Base-by-base conservation (phyloP, 305 asterid species). In the Caryopteris hybrid region DNA sequence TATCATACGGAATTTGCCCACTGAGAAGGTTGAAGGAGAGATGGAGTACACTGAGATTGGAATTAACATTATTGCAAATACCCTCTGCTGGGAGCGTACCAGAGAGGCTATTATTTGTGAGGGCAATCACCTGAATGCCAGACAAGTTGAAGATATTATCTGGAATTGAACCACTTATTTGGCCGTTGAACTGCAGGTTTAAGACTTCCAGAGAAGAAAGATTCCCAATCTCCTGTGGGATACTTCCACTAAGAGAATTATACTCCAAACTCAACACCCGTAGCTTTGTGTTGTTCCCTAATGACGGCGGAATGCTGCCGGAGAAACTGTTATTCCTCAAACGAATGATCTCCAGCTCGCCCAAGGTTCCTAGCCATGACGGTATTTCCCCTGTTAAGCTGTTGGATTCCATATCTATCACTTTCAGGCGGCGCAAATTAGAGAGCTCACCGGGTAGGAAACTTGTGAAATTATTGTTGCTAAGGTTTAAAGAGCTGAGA, bases 151-250 rank as follows among this genome's bases (percentile, higher is more conserved):
- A 79, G 17, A 84, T 16, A 14, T 71, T 33, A 29, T 5, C 6
- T 3, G 91, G 91, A 17, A 87, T 77, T n/a, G 69, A 51, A 3
- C 78, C 93, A 0, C 69, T 59, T 13, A 86, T 68, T 50, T 18
- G 60, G 62, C n/a, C n/a, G n/a, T 83, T 83, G 25, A 42, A 54
- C 64, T 57, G 56, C 66, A 83, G 23, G 63, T 76, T 70, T 12
- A 83, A 47, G 3, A 1, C 12, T 36, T 48, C 55, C 72, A 81
- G 47, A 8, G 54, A 58, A 27, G 84, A 61, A 64, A 75, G 74
- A 50, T 81, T 81, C 0, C 72, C 71, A 12, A 84, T 71, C 81
- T 79, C 83, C 45, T 39, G 42, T 1, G 89, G 86, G 27, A 84
- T 71, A 34, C 12, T 72, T 17, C 86, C 84, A 27, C n/a, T 66